Evolutionary conservation across 2,329 filamentous ascomycete genomes (phyloP), one percentile per base, ranked within the genome.

Genomic region (Fusarium nygamai): DNA sequence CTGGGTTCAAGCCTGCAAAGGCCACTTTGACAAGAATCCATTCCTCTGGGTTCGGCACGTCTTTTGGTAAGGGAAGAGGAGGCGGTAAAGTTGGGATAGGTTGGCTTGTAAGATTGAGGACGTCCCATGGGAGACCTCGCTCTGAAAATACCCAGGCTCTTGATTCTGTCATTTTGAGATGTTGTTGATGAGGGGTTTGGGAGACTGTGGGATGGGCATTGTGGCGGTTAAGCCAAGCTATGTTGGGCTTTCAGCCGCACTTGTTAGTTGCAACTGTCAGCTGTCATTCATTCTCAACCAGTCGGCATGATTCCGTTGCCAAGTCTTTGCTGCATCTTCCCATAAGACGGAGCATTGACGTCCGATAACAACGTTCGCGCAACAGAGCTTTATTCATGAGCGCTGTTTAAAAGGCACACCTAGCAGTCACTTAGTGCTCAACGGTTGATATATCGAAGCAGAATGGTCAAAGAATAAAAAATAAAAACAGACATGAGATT

Each of bases 1-100:
- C 84, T 9, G 84, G 84, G 68, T 87, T 87, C 64, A 88, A 84
- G 20, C 83, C 84, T 8, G 82, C 84, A 62, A 85, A 83, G 61
- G 83, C 80, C n/a, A 84, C 77, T 57, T 80, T 82, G 64, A 87
- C 74, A 36, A 85, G 72, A 36, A 87, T 67, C 82, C 82, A 83
- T 74, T 83, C 80, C 39, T 81, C 80, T 13, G 78, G 76, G 10
- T 38, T 19, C 11, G 80, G 72, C 8, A 69, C 76, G 50, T 77
- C 76, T 48, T 76, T 74, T 16, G 81, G 80, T 7, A 81, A 69
- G 9, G 80, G 79, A 4, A 77, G 71, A 17, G 68, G 51, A 38
- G 61, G 61, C 1, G 61, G 61, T 6, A 61, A 22, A 24, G 56
- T 64, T 50, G 56, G 44, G 6, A 34, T 27, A 9, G 56, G 56